A percentile compares a stretch with the other conserved stretches of the same genome.
These are phyloP conservation scores for Rhytidiadelphus loreus DNA, from an alignment of 225 moss, liverwort and hornwort genomes.

Conservation along the genomic window DNA sequence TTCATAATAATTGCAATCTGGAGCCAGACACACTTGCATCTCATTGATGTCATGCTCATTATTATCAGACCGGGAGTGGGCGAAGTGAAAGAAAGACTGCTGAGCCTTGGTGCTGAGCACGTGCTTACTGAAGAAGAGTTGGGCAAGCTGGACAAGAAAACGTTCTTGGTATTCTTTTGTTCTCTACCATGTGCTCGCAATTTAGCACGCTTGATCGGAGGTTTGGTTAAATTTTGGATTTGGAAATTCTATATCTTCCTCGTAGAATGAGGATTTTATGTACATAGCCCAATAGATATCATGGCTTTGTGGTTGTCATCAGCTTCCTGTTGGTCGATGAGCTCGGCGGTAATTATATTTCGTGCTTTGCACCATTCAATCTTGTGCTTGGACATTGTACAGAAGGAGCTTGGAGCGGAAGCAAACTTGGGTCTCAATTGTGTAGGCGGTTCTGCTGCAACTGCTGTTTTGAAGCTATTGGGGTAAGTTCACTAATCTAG, in stretches of 20 bases:
- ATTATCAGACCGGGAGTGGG: slow-evolving; percentile 27
- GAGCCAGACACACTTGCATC: not conserved
- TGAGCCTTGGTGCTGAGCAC: slow-evolving; percentile 32
- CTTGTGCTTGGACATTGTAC: not conserved
- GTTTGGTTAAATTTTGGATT: not conserved
- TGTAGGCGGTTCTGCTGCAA: slow-evolving; percentile 85
- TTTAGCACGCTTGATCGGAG: not conserved
- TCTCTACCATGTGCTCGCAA: not conserved
- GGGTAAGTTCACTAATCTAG: slow-evolving; percentile 31
- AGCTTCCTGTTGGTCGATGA: not conserved
- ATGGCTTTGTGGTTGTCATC: not conserved
- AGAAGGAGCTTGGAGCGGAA: slow-evolving; percentile 28
- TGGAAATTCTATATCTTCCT: not conserved
- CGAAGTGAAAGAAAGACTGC: slow-evolving; percentile 38
- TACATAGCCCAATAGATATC: not conserved
- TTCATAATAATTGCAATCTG: not conserved
- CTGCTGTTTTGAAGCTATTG: slow-evolving; percentile 73
- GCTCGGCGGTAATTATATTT: not conserved
- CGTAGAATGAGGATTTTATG: not conserved
- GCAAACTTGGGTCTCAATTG: slow-evolving; percentile 78
- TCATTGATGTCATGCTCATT: not conserved
- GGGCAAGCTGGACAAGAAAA: slow-evolving; percentile 37
- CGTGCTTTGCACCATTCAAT: not conserved
- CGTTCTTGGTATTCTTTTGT: slow-evolving; percentile 15
- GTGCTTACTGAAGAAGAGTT: slow-evolving; percentile 48